Evolutionary conservation across 805 yeast species (phyloP).

Genomic region (Jamesozyma hellenica): DNA sequence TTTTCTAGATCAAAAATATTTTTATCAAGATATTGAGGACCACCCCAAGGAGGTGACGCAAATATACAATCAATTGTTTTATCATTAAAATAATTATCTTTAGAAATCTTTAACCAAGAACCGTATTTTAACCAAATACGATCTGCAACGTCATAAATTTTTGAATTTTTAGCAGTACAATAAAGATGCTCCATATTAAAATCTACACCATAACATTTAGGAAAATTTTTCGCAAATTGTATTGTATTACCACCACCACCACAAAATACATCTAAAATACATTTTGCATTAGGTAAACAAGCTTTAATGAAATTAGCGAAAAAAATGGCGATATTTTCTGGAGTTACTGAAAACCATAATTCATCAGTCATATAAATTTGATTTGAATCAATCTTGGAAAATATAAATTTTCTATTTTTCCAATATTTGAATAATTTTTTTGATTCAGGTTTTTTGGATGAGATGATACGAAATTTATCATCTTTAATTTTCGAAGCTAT

Average conservation of each 20-base stretch:
- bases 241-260: slow-evolving; percentile 87
- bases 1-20: slow-evolving; percentile 37
- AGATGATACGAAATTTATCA: slow-evolving; percentile 13
- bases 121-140: slow-evolving; percentile 40
- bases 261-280: slow-evolving; percentile 59
- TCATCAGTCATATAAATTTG: slow-evolving; percentile 52
- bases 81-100: slow-evolving; percentile 12
- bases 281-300: slow-evolving; percentile 40
- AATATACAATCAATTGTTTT: slow-evolving; percentile 37
- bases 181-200: slow-evolving; percentile 46
- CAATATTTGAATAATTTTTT: slow-evolving; percentile 40
- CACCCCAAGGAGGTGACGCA: slow-evolving; percentile 89
- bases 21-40: slow-evolving; percentile 45
- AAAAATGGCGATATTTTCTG: slow-evolving; percentile 60
- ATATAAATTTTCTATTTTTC: slow-evolving; percentile 50
- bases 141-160: slow-evolving; percentile 46
- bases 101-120: slow-evolving; percentile 34
- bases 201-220: slow-evolving; percentile 53
- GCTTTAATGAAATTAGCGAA: slow-evolving; percentile 44
- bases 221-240: slow-evolving; percentile 56
- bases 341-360: slow-evolving; percentile 83
- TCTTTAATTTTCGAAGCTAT: slow-evolving; percentile 7
- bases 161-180: slow-evolving; percentile 59
- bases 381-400: slow-evolving; percentile 57
- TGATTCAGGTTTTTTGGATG: slow-evolving; percentile 10